Conservation (phyloP, 768 basidiomycete species). For the Favolaschia claudopus region DNA sequence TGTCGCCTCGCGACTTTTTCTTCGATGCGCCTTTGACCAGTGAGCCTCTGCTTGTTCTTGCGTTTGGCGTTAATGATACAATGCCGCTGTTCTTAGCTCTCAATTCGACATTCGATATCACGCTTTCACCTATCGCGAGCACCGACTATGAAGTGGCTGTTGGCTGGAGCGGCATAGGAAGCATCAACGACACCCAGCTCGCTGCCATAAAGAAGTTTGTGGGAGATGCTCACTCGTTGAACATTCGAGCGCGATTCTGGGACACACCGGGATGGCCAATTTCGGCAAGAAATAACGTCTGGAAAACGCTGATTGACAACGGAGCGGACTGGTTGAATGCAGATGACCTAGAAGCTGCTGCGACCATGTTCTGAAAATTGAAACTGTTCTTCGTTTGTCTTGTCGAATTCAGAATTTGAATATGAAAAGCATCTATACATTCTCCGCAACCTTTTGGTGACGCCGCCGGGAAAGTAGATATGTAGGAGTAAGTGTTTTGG, state of each 20-base stretch:
- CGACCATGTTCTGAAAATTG: slow-evolving; percentile 41
- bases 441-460: slow-evolving; percentile 37
- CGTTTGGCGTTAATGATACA: too few species aligned
- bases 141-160: slow-evolving; percentile 53
- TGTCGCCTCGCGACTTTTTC: slow-evolving; percentile 57
- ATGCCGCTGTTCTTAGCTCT: not conserved
- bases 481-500: slow-evolving; percentile 22
- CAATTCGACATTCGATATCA: slow-evolving; percentile 49
- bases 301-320: slow-evolving; percentile 49
- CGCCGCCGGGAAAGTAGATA: slow-evolving; percentile 6
- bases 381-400: too few species aligned
- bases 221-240: slow-evolving; percentile 49
- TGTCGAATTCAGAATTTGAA: slow-evolving; percentile 19
- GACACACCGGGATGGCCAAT: slow-evolving; percentile 60
- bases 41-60: not conserved
- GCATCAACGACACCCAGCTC: slow-evolving; percentile 48
- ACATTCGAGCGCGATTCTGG: slow-evolving; percentile 60
- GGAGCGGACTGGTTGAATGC: slow-evolving; percentile 62
- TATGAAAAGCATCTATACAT: slow-evolving; percentile 19
- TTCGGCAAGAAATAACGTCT: slow-evolving; percentile 49
- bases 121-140: slow-evolving; percentile 58
- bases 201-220: slow-evolving; percentile 48
- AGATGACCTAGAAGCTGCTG: slow-evolving; percentile 53
- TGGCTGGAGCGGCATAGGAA: slow-evolving; percentile 56
- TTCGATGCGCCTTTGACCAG: slow-evolving; percentile 59